Percentiles rank a stretch among this genome's conserved stretches.
These are phyloP conservation scores for Thermothielavioides terrestris DNA, from an alignment of 495 filamentous ascomycete genomes.

Conservation along the genomic window DNA sequence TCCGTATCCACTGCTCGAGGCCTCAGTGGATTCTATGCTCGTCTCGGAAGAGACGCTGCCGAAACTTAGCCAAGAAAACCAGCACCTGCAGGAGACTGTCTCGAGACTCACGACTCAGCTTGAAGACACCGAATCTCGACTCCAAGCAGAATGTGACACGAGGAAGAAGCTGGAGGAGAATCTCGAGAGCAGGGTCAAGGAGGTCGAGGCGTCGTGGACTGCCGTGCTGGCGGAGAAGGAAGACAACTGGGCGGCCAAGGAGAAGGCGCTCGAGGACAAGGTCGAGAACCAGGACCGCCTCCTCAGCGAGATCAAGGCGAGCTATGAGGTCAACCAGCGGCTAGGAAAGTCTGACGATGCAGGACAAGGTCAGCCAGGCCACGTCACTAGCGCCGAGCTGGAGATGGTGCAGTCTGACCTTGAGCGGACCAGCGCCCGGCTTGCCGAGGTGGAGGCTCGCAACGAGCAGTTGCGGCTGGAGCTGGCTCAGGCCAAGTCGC, in stretches of 20 bases:
- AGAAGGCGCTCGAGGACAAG: conserved; percentile 85
- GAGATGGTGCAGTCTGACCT: conserved; percentile 88
- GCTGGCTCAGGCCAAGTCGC: conserved; percentile 77
- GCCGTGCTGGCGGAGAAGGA: conserved; percentile 91
- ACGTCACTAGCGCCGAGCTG: conserved; percentile 78
- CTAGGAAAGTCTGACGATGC: conserved; percentile 61
- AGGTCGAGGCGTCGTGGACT: conserved; percentile 82
- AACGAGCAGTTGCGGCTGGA: conserved; percentile 91
- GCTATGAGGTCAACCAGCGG: conserved; percentile 91
- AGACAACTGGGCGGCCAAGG: conserved; percentile 93
- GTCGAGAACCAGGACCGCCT: conserved; percentile 88
- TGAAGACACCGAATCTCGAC: conserved; percentile 68
- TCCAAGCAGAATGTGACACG: conserved; percentile 64
- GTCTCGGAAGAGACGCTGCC: conserved; percentile 84
- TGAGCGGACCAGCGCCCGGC: conserved; percentile 75
- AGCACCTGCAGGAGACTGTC: conserved; percentile 72
- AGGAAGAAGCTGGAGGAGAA: conserved; percentile 67
- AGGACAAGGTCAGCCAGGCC: conserved; percentile 47
- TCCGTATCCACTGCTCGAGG: conserved; percentile 92
- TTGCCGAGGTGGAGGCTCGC: conserved; percentile 86
- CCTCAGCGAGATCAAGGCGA: conserved; percentile 90
- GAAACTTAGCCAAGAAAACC: conserved; percentile 76
- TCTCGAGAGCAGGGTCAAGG: conserved; percentile 68
- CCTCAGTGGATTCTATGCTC: conserved; percentile 87
- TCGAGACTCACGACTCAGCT: conserved; percentile 80